A percentile compares a stretch with the other conserved stretches of the same genome.
These are phyloP conservation scores for Tylopilus intermedius DNA, from an alignment of 768 basidiomycete species.

Conservation along the genomic window DNA sequence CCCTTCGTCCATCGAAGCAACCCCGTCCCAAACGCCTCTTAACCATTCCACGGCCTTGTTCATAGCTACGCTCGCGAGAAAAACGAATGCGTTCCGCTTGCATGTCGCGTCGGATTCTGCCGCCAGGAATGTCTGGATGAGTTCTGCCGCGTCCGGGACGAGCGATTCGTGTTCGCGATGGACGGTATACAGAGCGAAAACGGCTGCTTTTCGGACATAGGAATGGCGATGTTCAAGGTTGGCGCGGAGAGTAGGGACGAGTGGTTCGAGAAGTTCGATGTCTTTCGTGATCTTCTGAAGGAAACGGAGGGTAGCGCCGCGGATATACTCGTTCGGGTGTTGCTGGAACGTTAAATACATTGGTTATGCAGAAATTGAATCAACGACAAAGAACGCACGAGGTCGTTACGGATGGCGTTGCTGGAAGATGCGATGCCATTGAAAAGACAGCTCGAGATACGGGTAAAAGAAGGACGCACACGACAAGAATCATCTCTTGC, in stretches of 20 bases:
- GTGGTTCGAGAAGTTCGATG: slow-evolving; percentile 88
- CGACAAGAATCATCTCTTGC: slow-evolving; percentile 99
- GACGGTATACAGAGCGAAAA: slow-evolving; percentile 92
- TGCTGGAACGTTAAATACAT: slow-evolving; percentile 48
- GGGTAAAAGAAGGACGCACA: slow-evolving; percentile 47
- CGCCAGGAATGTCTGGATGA: slow-evolving; percentile 92
- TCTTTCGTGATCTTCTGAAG: slow-evolving; percentile 94
- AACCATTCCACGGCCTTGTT: slow-evolving; percentile 91
- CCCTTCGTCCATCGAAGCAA: slow-evolving; percentile 79
- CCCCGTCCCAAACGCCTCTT: slow-evolving; percentile 76
- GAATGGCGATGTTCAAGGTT: slow-evolving; percentile 97
- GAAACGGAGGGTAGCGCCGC: slow-evolving; percentile 94
- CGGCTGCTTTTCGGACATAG: slow-evolving; percentile 97
- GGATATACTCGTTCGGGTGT: slow-evolving; percentile 99
- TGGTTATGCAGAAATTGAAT: background rate
- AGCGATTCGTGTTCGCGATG: slow-evolving; percentile 92
- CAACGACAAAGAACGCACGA: slow-evolving; percentile 48
- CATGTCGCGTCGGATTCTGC: slow-evolving; percentile 96
- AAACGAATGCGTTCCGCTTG: slow-evolving; percentile 96
- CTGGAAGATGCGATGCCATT: slow-evolving; percentile 35
- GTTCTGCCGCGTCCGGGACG: slow-evolving; percentile 93
- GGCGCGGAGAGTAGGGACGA: slow-evolving; percentile 87
- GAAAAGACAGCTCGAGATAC: slow-evolving; percentile 7
- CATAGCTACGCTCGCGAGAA: slow-evolving; percentile 82
- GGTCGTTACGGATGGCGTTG: slow-evolving; percentile 96